Base-by-base conservation (phyloP, 2,329 filamentous ascomycete species). In the Fusarium fracticaudum region DNA sequence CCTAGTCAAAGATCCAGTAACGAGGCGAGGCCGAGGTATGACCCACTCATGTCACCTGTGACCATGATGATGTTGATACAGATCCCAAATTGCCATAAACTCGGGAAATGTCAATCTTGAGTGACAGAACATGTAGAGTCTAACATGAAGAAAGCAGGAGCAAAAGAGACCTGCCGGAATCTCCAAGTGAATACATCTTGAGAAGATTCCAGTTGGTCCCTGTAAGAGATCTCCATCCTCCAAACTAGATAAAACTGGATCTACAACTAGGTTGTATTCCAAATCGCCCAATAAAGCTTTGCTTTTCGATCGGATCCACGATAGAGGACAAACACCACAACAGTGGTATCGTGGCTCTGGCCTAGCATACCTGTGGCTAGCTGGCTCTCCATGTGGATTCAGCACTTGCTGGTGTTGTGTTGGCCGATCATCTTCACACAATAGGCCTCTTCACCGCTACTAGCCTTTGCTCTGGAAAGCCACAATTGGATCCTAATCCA, bases 391-490 rank as follows among this genome's bases (percentile, higher is more conserved):
- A 44, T 38, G 57, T 38, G 35, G 55, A 37, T 41, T 38, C 47
- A 66, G 68, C 51, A 74, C 59, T 74, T 64, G 71, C 71, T 60
- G 57, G 18, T 65, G 24, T 40, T 35, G 24, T 43, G 65, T 55
- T 53, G 45, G 54, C 12, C n/a, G 14, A 58, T 31, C 24, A n/a
- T 38, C 24, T 50, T 45, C 59, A 37, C 24, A 35, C 37, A 41
- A 44, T 24, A 26, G 35, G 26, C 37, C 40, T 50, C 15, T 40
- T 40, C 24, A 26, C 22, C n/a, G 18, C 62, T 53, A 8, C 41
- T 26, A 58, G 31, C 38, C 33, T 54, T 44, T 26, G 40, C 33
- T 24, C 50, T 58, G 26, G 3, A 40, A 61, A 44, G n/a, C 48
- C 29, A 8, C 24, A 11, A 57, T 41, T 60, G 45, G 20, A 40